Evolutionary conservation across 768 basidiomycete species (phyloP), one percentile per base, ranked within the genome.

Genomic region (Infundibulicybe gibba): DNA sequence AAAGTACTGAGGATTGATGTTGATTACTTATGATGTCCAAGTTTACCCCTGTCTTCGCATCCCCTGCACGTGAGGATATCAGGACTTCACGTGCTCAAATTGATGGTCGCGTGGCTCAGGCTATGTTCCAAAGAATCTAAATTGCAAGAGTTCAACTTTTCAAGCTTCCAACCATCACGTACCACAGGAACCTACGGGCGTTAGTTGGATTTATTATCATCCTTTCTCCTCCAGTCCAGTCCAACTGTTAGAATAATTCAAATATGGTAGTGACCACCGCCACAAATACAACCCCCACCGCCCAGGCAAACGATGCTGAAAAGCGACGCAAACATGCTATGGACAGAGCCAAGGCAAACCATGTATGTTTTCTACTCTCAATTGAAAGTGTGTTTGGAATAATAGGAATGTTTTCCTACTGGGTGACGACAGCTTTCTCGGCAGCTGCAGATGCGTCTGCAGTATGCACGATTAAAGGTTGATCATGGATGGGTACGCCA

Each of bases 381-480:
- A 15, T 9, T 33, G 6, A 15, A 32, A 35, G 37, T 42, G 11
- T 43, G 16, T 13, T 44, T 17, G 37, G 44, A 21, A 25, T 30
- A 38, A 20, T 14, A 30, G 34, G 17, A 45, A 38, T 37, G 32
- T 32, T 38, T 21, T 50, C 17, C 47, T 47, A 14, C 25, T 25
- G 25, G 25, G 25, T 20, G 20, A 35, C 40, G 14, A 34, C 54
- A 89, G 87, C 72, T 88, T 20, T 81, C 82, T 3, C 74, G 83
- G 51, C 85, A 89, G 51, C 70, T 90, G 17, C 83, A 84, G 56
- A 72, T 86, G 64, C 77, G 87, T 19, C 68, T 90, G 14, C 87
- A 85, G 56, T 90, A 89, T 55, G 87, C 87, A 12, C 74, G 77
- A 59, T 68, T 90, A 48, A 90, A 90, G 59, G 87, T 90, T 41